These are phyloP conservation scores for Hypomontagnella monticulosa DNA, from an alignment of 495 filamentous ascomycete genomes.

Conservation along the genomic window DNA sequence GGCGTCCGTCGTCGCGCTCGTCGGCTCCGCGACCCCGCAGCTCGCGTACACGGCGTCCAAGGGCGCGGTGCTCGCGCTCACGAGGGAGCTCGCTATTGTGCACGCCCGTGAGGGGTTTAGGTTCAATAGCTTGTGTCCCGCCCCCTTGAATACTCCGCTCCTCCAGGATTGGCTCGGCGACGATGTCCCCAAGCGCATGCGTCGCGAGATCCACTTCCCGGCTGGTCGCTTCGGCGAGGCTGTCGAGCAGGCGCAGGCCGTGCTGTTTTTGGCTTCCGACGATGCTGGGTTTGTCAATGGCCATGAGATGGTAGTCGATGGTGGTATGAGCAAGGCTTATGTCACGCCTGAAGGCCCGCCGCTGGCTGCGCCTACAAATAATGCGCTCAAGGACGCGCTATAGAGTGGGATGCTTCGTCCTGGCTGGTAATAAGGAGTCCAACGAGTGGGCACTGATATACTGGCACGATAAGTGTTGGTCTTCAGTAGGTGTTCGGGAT, in stretches of 20 bases:
- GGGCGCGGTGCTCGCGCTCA: slow-evolving; percentile 89
- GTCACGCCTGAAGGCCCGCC: slow-evolving; percentile 89
- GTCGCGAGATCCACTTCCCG: slow-evolving; percentile 95
- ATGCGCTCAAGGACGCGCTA: slow-evolving; percentile 55
- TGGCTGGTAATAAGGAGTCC: no score
- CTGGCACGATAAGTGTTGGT: not conserved
- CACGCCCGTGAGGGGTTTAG: slow-evolving; percentile 85
- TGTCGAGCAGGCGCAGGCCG: slow-evolving; percentile 93
- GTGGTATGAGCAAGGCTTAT: slow-evolving; percentile 95
- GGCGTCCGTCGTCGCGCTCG: slow-evolving; percentile 89
- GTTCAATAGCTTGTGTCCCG: slow-evolving; percentile 93
- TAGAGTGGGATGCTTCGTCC: slow-evolving; percentile 10
- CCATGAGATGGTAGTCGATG: slow-evolving; percentile 93
- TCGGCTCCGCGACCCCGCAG: slow-evolving; percentile 94
- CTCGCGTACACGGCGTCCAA: slow-evolving; percentile 95
- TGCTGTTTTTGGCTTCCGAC: slow-evolving; percentile 92
- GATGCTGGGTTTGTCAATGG: slow-evolving; percentile 95
- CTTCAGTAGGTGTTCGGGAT: not conserved
- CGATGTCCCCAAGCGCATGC: slow-evolving; percentile 80
- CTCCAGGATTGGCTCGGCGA: slow-evolving; percentile 96
- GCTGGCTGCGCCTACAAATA: slow-evolving; percentile 75
- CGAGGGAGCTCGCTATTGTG: slow-evolving; percentile 82
- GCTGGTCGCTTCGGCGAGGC: slow-evolving; percentile 95
- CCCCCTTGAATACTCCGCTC: slow-evolving; percentile 86
- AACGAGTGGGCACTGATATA: not conserved